Conservation (phyloP, 805 yeast genomes). For the Spencermartinsiella europaea region DNA sequence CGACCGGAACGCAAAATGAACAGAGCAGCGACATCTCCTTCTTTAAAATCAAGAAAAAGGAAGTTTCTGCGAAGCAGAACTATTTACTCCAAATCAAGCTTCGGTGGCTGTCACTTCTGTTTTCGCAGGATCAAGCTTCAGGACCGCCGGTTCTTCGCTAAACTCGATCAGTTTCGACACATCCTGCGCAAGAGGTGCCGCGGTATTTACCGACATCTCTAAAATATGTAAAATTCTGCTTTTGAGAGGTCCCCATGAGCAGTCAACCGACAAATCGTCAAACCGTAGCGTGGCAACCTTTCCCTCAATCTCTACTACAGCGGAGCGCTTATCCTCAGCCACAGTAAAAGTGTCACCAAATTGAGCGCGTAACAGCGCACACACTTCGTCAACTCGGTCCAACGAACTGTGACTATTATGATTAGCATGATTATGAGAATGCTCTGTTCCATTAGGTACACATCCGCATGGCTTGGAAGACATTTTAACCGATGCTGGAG, state of each 20-base stretch:
- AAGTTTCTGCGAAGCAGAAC: too few species aligned
- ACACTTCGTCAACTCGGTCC: constrained; percentile 42
- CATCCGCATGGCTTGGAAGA: constrained; percentile 59
- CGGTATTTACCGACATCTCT: constrained; percentile 69
- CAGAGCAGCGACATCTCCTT: too few species aligned
- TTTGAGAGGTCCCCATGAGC: constrained; percentile 68
- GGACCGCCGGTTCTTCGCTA: too few species aligned
- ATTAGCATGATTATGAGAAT: constrained; percentile 21
- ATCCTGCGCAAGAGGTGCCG: constrained; percentile 59
- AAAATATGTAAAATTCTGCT: constrained; percentile 81
- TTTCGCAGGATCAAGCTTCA: too few species aligned
- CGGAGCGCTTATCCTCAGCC: constrained; percentile 38
- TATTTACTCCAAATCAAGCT: too few species aligned
- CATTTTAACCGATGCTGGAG: constrained; percentile 90
- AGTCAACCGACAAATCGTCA: constrained; percentile 57
- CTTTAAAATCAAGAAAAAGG: too few species aligned
- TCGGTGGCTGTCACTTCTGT: too few species aligned
- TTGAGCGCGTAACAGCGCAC: constrained; percentile 67
- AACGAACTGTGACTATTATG: constrained; percentile 22
- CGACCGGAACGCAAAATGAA: too few species aligned
- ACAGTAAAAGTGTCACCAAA: constrained; percentile 69
- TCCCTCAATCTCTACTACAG: constrained; percentile 66
- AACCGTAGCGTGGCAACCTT: constrained; percentile 67
- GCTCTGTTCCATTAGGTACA: too few species aligned
- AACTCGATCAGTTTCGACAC: background rate